phyloP scores from a whole-genome alignment of 495 filamentous ascomycete species.

The Trypethelium eluteriae region DNA sequence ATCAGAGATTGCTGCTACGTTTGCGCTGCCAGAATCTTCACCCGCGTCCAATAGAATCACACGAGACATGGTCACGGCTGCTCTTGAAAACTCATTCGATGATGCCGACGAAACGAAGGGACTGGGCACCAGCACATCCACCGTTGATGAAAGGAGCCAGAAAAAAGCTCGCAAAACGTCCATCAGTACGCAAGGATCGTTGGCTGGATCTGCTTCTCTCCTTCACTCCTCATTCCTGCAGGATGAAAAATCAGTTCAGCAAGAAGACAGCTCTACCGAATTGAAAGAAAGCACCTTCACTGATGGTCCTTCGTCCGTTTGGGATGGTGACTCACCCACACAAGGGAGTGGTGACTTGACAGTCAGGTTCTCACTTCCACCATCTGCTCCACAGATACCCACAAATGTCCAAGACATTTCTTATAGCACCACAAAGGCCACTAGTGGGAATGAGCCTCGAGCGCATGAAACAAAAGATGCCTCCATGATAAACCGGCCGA shows the following conservation, averaged over 20 bases:
- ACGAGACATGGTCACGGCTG: conserved; percentile 31
- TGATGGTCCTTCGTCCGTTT: conserved; percentile 1
- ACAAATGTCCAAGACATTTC: background rate
- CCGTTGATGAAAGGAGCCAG: background rate
- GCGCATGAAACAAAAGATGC: background rate
- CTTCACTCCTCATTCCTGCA: conserved; percentile 3
- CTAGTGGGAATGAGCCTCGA: background rate
- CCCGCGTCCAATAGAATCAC: conserved; percentile 30
- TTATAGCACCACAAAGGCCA: background rate
- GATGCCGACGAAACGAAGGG: conserved; percentile 8
- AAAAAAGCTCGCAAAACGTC: conserved; percentile 5
- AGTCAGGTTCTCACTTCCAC: conserved; percentile 6
- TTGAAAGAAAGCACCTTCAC: conserved; percentile 7
- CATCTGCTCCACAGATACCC: background rate
- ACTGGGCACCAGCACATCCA: background rate
- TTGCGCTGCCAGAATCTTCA: conserved; percentile 26
- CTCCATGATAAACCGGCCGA: background rate
- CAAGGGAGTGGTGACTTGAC: conserved; percentile 8
- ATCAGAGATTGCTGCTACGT: conserved; percentile 23
- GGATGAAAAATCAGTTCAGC: background rate
- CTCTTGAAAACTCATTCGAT: conserved; percentile 3
- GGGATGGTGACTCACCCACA: conserved; percentile 4
- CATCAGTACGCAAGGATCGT: background rate
- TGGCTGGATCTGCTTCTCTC: conserved; percentile 3
- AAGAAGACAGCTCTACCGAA: conserved; percentile 4